Conservation (phyloP, 2,329 filamentous ascomycete species). For the Seiridium unicorne region DNA sequence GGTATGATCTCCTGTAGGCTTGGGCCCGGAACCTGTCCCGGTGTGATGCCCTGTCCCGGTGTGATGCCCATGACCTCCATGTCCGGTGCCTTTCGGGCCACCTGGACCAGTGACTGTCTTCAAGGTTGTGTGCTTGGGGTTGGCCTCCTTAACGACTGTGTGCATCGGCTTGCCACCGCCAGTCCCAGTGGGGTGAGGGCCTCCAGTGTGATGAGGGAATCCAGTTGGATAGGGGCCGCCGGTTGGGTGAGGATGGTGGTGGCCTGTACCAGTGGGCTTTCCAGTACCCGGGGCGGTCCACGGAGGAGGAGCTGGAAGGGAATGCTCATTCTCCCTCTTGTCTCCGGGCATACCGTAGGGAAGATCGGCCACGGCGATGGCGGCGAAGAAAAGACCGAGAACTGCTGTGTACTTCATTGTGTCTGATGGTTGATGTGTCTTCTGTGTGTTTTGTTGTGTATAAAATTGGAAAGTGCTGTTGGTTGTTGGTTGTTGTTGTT, state of each 20-base stretch:
- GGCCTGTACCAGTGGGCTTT: not conserved
- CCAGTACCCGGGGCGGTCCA: not conserved
- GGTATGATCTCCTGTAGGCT: not conserved
- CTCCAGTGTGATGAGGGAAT: not conserved
- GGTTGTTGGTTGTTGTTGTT: not conserved
- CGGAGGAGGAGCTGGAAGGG: not conserved
- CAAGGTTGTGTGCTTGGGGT: not conserved
- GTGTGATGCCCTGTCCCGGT: not conserved
- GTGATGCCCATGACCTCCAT: not conserved
- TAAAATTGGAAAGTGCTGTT: not conserved
- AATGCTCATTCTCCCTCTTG: not conserved
- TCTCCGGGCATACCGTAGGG: not conserved
- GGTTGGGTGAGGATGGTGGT: not conserved
- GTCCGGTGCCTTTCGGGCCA: not conserved
- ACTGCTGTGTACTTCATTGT: slow-evolving; percentile 4
- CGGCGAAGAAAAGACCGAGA: not conserved
- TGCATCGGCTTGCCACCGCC: not conserved
- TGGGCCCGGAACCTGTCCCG: not conserved
- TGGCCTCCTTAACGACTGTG: not conserved
- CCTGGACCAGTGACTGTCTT: not conserved
- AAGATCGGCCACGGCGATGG: slow-evolving; percentile 2
- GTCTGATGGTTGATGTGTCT: not conserved
- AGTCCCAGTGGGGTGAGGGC: not conserved
- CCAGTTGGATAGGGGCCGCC: not conserved
- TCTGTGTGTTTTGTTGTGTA: not conserved